Base-by-base conservation (phyloP, 2,329 filamentous ascomycete genomes). In the Fusarium citri region DNA sequence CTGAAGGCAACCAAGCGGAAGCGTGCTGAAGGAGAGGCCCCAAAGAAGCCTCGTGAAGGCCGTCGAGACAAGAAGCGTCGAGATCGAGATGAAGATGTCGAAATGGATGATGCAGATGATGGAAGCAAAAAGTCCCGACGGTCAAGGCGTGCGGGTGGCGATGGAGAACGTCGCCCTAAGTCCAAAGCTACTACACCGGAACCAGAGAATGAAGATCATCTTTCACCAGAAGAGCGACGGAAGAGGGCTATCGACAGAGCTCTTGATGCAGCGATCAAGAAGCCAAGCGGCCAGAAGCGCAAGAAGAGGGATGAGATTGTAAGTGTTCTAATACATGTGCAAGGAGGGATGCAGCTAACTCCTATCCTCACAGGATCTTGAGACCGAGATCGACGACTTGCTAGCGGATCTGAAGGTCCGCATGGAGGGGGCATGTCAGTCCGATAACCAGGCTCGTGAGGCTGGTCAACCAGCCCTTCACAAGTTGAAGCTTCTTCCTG, bases 401-500 rank as follows among this genome's bases (percentile, higher is more conserved):
- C 94, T 99, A 69, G 93, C 93, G 60, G 87, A 91, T 50, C 91
- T 99, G 79, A 96, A 96, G 76, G 87, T 92, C 56, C 89, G 90
- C 59, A 99, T 99, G 94, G 94, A 96, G 72, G 87, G 90, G 71
- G 96, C 96, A 18, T 97, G 95, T 64, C 89, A 94, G 79, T 88
- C 90, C 40, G 96, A 99, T 80, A 94, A 95, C 74, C 84, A 90
- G 58, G 94, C 93, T 41, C 94, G 96, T 73, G 88, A 92, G 71
- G 86, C 90, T 53, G 91, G 92, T 71, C 86, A 93, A 76, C 94
- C 95, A 1, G 96, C 96, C 30, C 89, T 94, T 64, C 91, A 97
- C 83, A 99, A 99, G 83, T 88, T 99, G 47, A 94, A 94, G 82
- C 91, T 99, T 72, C 89, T 99, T 18, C 94, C 95, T 3, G 92